Evolutionary conservation across 208 protist genomes (phyloP).

Genomic region (Trypanosoma lewisi): DNA sequence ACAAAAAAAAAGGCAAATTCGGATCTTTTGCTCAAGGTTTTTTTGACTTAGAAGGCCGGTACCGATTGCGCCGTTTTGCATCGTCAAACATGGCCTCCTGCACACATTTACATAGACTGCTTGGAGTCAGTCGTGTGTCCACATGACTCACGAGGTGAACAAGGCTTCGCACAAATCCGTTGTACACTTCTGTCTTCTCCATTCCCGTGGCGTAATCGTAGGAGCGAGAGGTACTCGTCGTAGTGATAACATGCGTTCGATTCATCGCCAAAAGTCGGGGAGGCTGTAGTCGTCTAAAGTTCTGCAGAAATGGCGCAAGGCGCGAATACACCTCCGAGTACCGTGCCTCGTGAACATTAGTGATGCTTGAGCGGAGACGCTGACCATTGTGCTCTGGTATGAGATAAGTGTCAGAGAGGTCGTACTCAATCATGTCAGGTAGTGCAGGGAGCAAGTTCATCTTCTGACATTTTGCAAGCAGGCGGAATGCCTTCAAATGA

Average conservation of each 20-base stretch:
- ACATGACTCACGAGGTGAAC: constrained; percentile 6
- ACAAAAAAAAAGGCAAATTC: not conserved
- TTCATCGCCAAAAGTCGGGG: constrained; percentile 45
- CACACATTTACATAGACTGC: not conserved
- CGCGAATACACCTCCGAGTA: constrained; percentile 9
- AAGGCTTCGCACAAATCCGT: constrained; percentile 4
- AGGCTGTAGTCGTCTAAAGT: constrained; percentile 15
- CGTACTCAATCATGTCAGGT: constrained; percentile 20
- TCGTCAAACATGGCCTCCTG: not conserved
- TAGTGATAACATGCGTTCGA: constrained; percentile 31
- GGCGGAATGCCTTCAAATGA: constrained; percentile 36
- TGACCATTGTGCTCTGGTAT: not conserved
- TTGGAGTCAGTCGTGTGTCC: not conserved
- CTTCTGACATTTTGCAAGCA: constrained; percentile 23
- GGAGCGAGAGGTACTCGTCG: constrained; percentile 25
- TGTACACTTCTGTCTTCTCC: not conserved
- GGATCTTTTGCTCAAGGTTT: not conserved
- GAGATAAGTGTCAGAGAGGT: constrained; percentile 13
- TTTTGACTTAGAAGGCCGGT: not conserved
- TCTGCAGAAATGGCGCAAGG: constrained; percentile 18
- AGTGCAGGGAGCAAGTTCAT: not conserved
- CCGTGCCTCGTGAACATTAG: not conserved
- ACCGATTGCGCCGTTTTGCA: not conserved
- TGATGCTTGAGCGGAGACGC: not conserved
- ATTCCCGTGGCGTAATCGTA: not conserved